Evolutionary conservation across 257 asterid genomes (phyloP), one percentile per base, ranked within the genome.

Genomic region (Anisodus tanguticus): DNA sequence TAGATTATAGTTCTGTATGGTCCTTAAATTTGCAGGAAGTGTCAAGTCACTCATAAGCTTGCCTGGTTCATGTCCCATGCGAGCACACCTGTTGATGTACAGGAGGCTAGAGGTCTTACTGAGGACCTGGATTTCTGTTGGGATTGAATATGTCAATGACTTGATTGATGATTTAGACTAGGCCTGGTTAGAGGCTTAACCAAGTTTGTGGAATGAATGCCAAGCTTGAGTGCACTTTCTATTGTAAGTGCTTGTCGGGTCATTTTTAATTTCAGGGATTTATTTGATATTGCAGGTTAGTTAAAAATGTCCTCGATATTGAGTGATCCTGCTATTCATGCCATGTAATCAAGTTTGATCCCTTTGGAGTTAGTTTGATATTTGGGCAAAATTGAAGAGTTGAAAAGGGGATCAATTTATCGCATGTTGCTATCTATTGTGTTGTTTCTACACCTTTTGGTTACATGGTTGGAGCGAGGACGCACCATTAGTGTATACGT

Each of bases 41-140:
- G 97, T 93, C 17, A 95, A 95, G 88, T 95, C 98, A 68, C 95
- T 95, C 83, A 93, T 95, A 69, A 93, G 98, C 91, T 88, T 95
- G 92, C 98, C 98, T 92, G 97, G 86, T 95, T 92, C 78, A 94
- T 95, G 98, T 95, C 98, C 41, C 98, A 95, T 81, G 93, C 98
- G 22, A 88, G 91, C 89, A 93, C 94, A 79, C 97, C 98, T 12
- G 93, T 92, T 43, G 95, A 84, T 2, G 94, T 95, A 15, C 95
- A 97, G 5, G 91, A 94, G 84, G 93, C 94, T 3, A 90, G 97
- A 86, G 98, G 98, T 57, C 88, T 95, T 81, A 88, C 98, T 0
- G 92, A 93, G 83, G 98, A 93, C 85, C 96, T 93, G 59, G 88
- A 84, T 95, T 6, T 95, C 98, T 15, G 97, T 94, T 19, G 98